Conservation (phyloP, 1,284 basidiomycete species). For the Leccinum colubrinum region DNA sequence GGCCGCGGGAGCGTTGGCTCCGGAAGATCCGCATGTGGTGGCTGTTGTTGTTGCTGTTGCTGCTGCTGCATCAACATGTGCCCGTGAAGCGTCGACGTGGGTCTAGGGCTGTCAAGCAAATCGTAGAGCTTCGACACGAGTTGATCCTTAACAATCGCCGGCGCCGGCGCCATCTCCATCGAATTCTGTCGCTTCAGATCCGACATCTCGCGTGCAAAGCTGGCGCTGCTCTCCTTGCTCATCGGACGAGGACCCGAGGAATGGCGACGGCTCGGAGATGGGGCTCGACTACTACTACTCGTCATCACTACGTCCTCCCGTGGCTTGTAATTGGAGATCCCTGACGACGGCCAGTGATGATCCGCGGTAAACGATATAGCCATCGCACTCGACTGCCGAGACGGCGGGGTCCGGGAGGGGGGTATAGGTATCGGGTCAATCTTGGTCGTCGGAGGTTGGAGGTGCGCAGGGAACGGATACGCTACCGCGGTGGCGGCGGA, state of each 20-base stretch:
- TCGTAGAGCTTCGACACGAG: conserved; percentile 31
- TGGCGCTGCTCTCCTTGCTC: conserved; percentile 12
- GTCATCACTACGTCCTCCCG: conserved; percentile 31
- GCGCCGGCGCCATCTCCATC: conserved; percentile 12
- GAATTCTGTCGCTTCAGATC: conserved; percentile 27
- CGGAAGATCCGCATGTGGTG: conserved; percentile 16
- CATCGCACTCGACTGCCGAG: conserved; percentile 29
- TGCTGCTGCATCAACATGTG: conserved; percentile 17
- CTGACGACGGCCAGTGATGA: conserved; percentile 20
- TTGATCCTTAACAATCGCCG: conserved; percentile 24
- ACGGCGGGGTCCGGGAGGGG: conserved; percentile 26
- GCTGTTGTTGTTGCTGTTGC: not conserved
- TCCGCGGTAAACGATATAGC: conserved; percentile 32
- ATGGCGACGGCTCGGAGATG: conserved; percentile 25
- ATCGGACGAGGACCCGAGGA: conserved; percentile 21
- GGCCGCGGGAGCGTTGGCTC: conserved; percentile 23
- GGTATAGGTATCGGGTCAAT: conserved; percentile 32
- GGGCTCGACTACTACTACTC: conserved; percentile 18
- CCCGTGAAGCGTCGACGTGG: conserved; percentile 22
- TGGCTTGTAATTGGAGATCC: conserved; percentile 24
- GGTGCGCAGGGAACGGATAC: conserved; percentile 34
- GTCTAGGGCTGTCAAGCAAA: conserved; percentile 29
- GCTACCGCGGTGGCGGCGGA: conserved; percentile 15
- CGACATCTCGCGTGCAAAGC: conserved; percentile 14
- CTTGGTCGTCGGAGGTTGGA: conserved; percentile 23